Evolutionary conservation across 257 asterid genomes (phyloP).

Genomic region (Solanum chiquidenum): DNA sequence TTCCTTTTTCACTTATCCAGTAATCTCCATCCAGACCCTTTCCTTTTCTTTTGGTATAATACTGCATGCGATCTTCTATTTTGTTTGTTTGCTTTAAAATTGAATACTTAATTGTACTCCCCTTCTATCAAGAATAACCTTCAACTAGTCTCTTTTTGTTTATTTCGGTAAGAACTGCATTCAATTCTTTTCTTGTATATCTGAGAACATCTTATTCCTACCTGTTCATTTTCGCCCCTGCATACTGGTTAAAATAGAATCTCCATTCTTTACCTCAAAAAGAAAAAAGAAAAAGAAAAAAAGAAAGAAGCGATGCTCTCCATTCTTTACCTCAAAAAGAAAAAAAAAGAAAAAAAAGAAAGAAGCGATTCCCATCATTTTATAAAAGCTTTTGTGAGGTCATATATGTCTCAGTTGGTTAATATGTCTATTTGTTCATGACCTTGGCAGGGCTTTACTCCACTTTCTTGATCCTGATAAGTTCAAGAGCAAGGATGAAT

Average conservation of each 20-base stretch:
- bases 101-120: neutral
- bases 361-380: neutral
- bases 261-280: neutral
- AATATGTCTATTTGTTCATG: slow-evolving; percentile 8
- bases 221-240: neutral
- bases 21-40: neutral
- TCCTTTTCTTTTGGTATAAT: neutral
- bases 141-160: neutral
- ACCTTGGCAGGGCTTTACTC: slow-evolving; percentile 79
- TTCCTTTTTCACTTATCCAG: neutral
- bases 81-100: neutral
- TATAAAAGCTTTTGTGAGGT: neutral
- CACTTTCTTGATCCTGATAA: slow-evolving; percentile 95
- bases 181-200: neutral
- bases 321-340: neutral
- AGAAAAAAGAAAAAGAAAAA: neutral
- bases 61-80: neutral
- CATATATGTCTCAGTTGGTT: neutral
- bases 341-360: neutral
- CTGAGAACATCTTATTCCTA: neutral
- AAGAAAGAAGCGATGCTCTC: neutral
- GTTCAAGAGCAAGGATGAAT: slow-evolving; percentile 84
- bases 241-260: neutral
- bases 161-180: neutral
- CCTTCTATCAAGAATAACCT: neutral